A percentile compares a stretch with the other conserved stretches of the same genome.
Conservation (phyloP, 805 yeast species). For the Cyberlindnera nakhonratchasimensis region DNA sequence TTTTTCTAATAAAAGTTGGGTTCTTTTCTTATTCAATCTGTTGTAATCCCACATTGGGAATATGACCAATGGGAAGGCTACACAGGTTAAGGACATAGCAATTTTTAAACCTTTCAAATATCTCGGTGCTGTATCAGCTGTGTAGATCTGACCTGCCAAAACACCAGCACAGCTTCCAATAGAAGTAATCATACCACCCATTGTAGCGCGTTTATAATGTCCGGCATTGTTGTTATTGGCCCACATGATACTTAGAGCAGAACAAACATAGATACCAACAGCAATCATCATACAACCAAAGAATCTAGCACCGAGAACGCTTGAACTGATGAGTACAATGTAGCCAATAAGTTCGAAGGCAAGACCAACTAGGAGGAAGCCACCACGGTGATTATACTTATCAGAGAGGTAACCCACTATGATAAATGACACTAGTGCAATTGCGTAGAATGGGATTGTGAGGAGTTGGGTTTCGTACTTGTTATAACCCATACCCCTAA, state of each 20-base stretch:
- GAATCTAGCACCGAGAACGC: slow-evolving; percentile 34
- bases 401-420: slow-evolving; percentile 32
- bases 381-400: slow-evolving; percentile 32
- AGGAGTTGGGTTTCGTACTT: slow-evolving; percentile 39
- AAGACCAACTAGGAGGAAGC: slow-evolving; percentile 35
- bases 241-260: slow-evolving; percentile 39
- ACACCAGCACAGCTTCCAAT: slow-evolving; percentile 37
- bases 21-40: slow-evolving; percentile 20
- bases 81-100: slow-evolving; percentile 22
- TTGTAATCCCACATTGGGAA: slow-evolving; percentile 20
- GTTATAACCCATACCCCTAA: slow-evolving; percentile 41
- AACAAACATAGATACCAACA: slow-evolving; percentile 38
- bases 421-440: slow-evolving; percentile 33
- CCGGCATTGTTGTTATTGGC: slow-evolving; percentile 39
- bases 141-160: slow-evolving; percentile 36
- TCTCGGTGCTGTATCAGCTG: slow-evolving; percentile 36
- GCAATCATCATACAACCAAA: slow-evolving; percentile 38
- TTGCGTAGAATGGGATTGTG: slow-evolving; percentile 42
- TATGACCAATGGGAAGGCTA: slow-evolving; percentile 21
- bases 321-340: slow-evolving; percentile 32
- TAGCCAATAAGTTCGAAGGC: slow-evolving; percentile 33
- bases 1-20: slow-evolving; percentile 5
- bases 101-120: slow-evolving; percentile 34
- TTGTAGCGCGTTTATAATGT: slow-evolving; percentile 38
- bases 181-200: slow-evolving; percentile 35